Conservation (phyloP, 139 green algal species). For the Limnomonas spitsbergensis region DNA sequence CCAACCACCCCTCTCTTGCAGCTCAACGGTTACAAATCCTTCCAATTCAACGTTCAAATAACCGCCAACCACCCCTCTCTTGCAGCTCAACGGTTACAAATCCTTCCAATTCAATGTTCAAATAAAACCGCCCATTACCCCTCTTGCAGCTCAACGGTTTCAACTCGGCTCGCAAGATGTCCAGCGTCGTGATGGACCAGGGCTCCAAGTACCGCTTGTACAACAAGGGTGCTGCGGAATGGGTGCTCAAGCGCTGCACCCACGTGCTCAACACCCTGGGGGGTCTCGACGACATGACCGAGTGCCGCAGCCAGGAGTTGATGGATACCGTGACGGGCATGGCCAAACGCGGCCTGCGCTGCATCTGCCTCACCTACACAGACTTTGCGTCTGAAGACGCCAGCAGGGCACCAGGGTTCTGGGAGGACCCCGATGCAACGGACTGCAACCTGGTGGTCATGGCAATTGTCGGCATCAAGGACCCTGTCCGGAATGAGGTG, state of each 20-base stretch:
- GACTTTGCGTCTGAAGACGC: too few species aligned
- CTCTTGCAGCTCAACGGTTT: slow-evolving; percentile 79
- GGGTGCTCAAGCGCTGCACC: slow-evolving; percentile 80
- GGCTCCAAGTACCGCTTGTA: slow-evolving; percentile 68
- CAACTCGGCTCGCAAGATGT: slow-evolving; percentile 86
- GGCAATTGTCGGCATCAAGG: slow-evolving; percentile 95
- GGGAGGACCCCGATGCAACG: slow-evolving; percentile 63
- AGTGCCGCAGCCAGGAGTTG: slow-evolving; percentile 42
- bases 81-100: too few species aligned
- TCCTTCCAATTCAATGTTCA: too few species aligned
- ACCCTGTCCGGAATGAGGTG: slow-evolving; percentile 74
- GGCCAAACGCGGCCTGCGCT: slow-evolving; percentile 82
- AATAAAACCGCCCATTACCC: too few species aligned
- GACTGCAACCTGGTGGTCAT: slow-evolving; percentile 43
- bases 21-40: too few species aligned
- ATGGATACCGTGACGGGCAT: slow-evolving; percentile 45
- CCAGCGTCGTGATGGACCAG: slow-evolving; percentile 60
- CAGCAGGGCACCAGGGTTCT: slow-evolving; percentile 53
- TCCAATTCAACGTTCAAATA: too few species aligned
- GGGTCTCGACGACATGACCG: slow-evolving; percentile 4
- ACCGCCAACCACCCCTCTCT: too few species aligned
- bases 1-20: too few species aligned
- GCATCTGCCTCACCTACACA: slow-evolving; percentile 73
- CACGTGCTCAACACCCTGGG: background rate
- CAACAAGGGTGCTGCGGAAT: slow-evolving; percentile 94